A percentile compares a stretch with the other conserved stretches of the same genome.
These are phyloP conservation scores for Phytophthora melonis DNA, from an alignment of 352 stramenopile species.

Conservation along the genomic window DNA sequence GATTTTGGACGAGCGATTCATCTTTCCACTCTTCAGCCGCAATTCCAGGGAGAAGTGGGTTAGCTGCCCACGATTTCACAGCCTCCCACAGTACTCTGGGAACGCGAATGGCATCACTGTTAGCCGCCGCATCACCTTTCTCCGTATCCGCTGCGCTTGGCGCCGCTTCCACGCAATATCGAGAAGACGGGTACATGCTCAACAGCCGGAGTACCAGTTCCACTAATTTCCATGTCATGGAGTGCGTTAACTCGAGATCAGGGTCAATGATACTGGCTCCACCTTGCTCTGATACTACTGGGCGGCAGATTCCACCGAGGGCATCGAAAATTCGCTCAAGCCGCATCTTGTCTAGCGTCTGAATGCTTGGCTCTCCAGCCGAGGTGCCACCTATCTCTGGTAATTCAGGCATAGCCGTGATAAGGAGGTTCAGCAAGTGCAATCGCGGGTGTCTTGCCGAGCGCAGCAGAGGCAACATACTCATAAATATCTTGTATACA, in stretches of 20 bases:
- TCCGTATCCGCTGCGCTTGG: background rate
- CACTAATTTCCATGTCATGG: constrained; percentile 47
- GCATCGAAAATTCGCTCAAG: constrained; percentile 53
- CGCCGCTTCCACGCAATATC: constrained; percentile 33
- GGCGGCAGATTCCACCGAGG: constrained; percentile 45
- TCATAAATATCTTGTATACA: constrained; percentile 53
- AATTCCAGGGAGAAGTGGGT: constrained; percentile 32
- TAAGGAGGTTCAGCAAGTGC: constrained; percentile 70
- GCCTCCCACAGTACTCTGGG: constrained; percentile 51
- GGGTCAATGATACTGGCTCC: constrained; percentile 15
- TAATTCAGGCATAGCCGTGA: constrained; percentile 42
- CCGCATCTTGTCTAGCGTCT: constrained; percentile 50
- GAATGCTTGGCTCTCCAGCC: background rate
- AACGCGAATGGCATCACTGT: constrained; percentile 32
- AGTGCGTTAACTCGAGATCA: constrained; percentile 33
- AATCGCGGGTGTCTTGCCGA: constrained; percentile 55
- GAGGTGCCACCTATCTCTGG: constrained; percentile 27
- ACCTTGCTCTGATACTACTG: constrained; percentile 20
- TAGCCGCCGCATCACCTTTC: background rate
- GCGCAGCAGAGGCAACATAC: constrained; percentile 58
- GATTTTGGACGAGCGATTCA: constrained; percentile 15
- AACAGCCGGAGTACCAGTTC: constrained; percentile 55
- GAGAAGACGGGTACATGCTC: constrained; percentile 41
- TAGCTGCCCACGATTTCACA: constrained; percentile 46
- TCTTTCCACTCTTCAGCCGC: constrained; percentile 44